Evolutionary conservation across 768 basidiomycete genomes (phyloP), one percentile per base, ranked within the genome.

Genomic region (Trametes cingulata): DNA sequence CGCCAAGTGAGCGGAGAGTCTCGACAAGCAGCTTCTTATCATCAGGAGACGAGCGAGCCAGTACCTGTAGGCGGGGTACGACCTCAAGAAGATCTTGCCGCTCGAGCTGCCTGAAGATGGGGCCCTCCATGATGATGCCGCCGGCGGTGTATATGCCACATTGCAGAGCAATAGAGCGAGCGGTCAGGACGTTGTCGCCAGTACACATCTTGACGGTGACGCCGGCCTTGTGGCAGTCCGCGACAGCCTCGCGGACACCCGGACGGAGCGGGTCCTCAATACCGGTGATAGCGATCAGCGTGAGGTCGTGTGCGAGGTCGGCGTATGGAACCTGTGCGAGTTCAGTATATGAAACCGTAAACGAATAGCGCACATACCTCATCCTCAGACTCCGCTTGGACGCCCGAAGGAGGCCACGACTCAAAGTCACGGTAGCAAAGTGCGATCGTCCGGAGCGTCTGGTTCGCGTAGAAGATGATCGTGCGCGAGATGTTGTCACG

Each of bases 141-240:
- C 95, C 95, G 2, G 89, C 75, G 17, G 89, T 90, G 77, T 90
- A 98, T 71, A 98, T 98, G 39, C 95, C 95, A 68, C 96, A 98
- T 69, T 99, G 96, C 1, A 83, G 81, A 20, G 97, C 96, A 67
- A 99, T 99, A 7, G 95, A 97, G n/a, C 94, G 86, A 50, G 92
- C 93, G 0, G 92, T 95, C 52, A 98, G 85, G 50, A 95, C 93
- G 65, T 97, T 98, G 74, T 98, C 95, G 65, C 96, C 97, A 0
- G 97, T 98, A 72, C 93, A 96, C 95, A 98, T 99, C 78, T 97
- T 98, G 76, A 98, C 87, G 22, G 82, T 80, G 14, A 99, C 95
- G 62, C 96, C 95, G 41, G 97, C 96, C 52, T 79, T 82, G 67
- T 86, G 86, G 70, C 95, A 98, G 68, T 91, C 87, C 43, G 82